Percentiles rank a stretch among this genome's conserved stretches.
phyloP scores from a whole-genome alignment of 306 rosid genomes.

The Sicyos baderoa region DNA sequence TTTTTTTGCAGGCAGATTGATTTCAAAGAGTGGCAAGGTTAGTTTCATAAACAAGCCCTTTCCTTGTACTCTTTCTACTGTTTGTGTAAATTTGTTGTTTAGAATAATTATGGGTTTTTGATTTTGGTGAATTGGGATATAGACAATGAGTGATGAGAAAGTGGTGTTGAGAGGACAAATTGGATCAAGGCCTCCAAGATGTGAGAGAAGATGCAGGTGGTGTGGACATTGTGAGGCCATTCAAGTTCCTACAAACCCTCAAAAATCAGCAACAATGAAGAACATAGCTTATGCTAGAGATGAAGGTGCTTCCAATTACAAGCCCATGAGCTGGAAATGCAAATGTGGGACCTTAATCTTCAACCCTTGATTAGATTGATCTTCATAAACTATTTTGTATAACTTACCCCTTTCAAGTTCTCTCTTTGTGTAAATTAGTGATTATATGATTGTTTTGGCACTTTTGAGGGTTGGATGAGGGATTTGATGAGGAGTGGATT shows the following conservation, averaged over 20 bases:
- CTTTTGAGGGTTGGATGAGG: too few relatives aligned
- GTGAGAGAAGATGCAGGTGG: constrained; percentile 69
- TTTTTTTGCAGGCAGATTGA: constrained; percentile 40
- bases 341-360: constrained; percentile 76
- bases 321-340: constrained; percentile 98
- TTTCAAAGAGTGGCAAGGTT: constrained; percentile 16
- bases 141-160: constrained; percentile 43
- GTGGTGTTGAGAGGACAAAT: constrained; percentile 44
- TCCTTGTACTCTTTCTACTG: neutral
- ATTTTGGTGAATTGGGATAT: constrained; percentile 21
- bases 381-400: neutral
- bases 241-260: constrained; percentile 52
- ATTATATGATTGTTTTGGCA: constrained; percentile 6
- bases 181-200: constrained; percentile 88
- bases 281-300: constrained; percentile 38
- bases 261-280: constrained; percentile 32
- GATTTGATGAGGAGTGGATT: neutral
- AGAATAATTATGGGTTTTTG: constrained; percentile 1
- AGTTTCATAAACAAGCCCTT: constrained; percentile 8
- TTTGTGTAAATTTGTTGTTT: constrained; percentile 8
- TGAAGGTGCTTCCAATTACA: constrained; percentile 55
- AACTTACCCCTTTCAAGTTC: neutral
- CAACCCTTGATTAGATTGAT: constrained; percentile 42
- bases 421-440: constrained; percentile 4
- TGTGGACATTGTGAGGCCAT: constrained; percentile 66